Evolutionary conservation across 179 eudicot species (phyloP).

Genomic region (Dionaea muscipula): DNA sequence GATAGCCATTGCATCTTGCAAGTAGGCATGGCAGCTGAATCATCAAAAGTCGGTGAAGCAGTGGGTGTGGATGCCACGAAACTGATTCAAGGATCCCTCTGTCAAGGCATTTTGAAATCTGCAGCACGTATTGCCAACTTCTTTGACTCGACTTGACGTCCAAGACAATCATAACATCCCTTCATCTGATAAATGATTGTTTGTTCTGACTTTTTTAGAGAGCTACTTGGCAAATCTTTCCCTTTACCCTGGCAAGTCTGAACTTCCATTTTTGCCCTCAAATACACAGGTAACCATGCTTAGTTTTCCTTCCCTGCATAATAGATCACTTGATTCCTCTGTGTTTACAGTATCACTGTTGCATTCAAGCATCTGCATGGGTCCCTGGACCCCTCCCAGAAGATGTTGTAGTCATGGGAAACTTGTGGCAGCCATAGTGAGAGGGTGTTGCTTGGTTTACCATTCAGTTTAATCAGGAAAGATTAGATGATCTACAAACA

Average conservation of each 20-base stretch:
- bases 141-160: neutral
- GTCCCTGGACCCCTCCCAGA: too few relatives aligned
- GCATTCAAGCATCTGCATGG: too few relatives aligned
- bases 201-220: constrained; percentile 34
- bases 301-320: neutral
- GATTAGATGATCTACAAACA: too few relatives aligned
- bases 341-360: too few relatives aligned
- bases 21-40: constrained; percentile 59
- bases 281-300: constrained; percentile 55
- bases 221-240: constrained; percentile 89
- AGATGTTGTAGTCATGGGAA: too few relatives aligned
- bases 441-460: too few relatives aligned
- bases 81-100: constrained; percentile 59
- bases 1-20: constrained; percentile 60
- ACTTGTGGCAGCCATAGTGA: too few relatives aligned
- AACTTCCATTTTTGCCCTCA: constrained; percentile 75
- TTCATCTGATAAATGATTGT: too few relatives aligned
- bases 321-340: neutral
- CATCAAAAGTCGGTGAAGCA: constrained; percentile 37
- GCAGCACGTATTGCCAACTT: constrained; percentile 56
- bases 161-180: too few relatives aligned
- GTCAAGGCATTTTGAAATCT: constrained; percentile 52
- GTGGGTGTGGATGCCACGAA: constrained; percentile 39
- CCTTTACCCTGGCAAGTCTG: constrained; percentile 84
- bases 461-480: too few relatives aligned